A percentile compares a stretch with the other conserved stretches of the same genome.
Conservation (phyloP, 2,329 filamentous ascomycete genomes). For the Chaetomium globosum region DNA sequence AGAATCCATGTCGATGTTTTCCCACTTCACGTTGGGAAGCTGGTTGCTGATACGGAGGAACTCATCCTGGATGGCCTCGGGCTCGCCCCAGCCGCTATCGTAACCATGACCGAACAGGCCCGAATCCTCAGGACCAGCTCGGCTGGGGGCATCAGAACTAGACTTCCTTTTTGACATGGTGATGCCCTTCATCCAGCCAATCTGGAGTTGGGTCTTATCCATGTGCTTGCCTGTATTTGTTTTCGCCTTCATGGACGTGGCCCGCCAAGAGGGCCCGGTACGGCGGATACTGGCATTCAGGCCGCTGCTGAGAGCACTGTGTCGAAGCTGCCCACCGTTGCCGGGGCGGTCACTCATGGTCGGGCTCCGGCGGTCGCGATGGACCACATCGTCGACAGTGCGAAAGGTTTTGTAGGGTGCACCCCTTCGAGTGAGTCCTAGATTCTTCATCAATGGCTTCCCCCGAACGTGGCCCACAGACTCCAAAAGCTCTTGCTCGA, state of each 20-base stretch:
- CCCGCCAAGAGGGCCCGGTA: constrained; percentile 53
- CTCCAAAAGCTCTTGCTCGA: constrained; percentile 65
- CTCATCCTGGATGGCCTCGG: constrained; percentile 66
- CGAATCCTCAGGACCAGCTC: constrained; percentile 57
- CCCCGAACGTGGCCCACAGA: constrained; percentile 75
- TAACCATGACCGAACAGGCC: constrained; percentile 54
- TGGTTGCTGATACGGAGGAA: constrained; percentile 64
- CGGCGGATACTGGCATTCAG: constrained; percentile 46
- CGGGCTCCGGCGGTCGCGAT: constrained; percentile 60
- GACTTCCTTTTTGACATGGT: constrained; percentile 62
- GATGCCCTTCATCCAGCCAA: constrained; percentile 71
- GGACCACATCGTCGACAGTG: constrained; percentile 63
- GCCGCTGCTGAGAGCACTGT: constrained; percentile 44
- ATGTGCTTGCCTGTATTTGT: constrained; percentile 46
- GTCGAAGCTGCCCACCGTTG: constrained; percentile 49
- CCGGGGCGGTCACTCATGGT: constrained; percentile 64
- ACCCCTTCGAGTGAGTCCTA: constrained; percentile 78
- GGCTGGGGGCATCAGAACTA: constrained; percentile 49
- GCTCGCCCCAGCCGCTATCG: constrained; percentile 61
- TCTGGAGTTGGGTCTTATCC: constrained; percentile 59
- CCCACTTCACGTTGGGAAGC: constrained; percentile 66
- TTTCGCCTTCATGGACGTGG: constrained; percentile 62
- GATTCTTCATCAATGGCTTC: constrained; percentile 61
- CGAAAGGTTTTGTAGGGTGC: constrained; percentile 85
- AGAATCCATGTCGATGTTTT: constrained; percentile 65